These are phyloP conservation scores for Melampsora abietis-canadensis DNA, from an alignment of 1,284 basidiomycete genomes.

Conservation along the genomic window DNA sequence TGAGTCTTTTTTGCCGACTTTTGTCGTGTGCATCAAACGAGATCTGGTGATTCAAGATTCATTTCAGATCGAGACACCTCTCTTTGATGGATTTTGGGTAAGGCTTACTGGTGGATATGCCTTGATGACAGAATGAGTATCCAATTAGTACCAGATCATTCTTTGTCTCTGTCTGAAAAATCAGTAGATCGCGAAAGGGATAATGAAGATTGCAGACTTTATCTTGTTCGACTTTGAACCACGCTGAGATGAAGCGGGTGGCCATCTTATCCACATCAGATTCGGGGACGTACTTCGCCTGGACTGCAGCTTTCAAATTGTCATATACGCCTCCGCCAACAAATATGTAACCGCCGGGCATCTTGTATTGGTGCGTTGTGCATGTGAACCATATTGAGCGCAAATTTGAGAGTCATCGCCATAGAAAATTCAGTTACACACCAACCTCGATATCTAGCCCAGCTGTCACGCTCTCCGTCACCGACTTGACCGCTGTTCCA, in stretches of 20 bases:
- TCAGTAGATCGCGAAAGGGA: neutral
- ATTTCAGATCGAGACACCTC: neutral
- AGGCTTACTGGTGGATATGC: neutral
- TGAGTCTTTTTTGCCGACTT: neutral
- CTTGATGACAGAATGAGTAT: neutral
- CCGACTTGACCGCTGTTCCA: neutral
- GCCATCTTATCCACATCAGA: slow-evolving; percentile 16
- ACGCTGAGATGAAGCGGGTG: slow-evolving; percentile 10
- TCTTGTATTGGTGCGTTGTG: neutral
- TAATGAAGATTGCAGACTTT: neutral
- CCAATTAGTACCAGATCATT: too few species aligned
- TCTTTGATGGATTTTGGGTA: neutral
- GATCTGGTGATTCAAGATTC: neutral
- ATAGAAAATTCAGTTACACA: neutral
- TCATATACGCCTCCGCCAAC: slow-evolving; percentile 18
- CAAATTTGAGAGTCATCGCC: neutral
- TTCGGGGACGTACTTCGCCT: neutral
- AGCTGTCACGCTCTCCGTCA: slow-evolving; percentile 13
- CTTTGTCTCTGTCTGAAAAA: too few species aligned
- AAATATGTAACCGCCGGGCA: slow-evolving; percentile 10
- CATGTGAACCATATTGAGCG: neutral
- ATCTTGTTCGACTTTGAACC: slow-evolving; percentile 19
- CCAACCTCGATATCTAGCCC: slow-evolving; percentile 21
- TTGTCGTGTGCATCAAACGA: neutral
- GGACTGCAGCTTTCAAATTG: slow-evolving; percentile 26